A percentile compares a stretch with the other conserved stretches of the same genome.
phyloP scores from a whole-genome alignment of 768 basidiomycete species.

The Tricholoma bakamatsutake region DNA sequence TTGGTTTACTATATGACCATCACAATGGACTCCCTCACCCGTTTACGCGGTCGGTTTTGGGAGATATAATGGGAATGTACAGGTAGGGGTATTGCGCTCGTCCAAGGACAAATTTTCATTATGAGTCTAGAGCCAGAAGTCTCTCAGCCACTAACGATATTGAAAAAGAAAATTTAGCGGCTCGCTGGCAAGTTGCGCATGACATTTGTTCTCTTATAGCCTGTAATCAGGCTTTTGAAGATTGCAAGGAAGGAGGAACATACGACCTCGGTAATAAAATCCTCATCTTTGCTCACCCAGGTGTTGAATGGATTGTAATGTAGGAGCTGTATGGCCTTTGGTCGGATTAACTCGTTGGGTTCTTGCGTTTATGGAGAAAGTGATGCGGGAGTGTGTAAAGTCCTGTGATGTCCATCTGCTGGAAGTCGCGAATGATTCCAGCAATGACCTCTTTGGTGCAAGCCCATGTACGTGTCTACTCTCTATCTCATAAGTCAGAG shows the following conservation, averaged over 20 bases:
- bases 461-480: background rate
- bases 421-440: background rate
- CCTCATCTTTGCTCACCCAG: background rate
- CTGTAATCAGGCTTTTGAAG: conserved; percentile 58
- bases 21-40: conserved; percentile 32
- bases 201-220: conserved; percentile 62
- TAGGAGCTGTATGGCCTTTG: conserved; percentile 73
- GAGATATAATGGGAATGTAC: conserved; percentile 44
- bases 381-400: conserved; percentile 52
- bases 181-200: conserved; percentile 56
- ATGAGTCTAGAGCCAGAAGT: conserved; percentile 7
- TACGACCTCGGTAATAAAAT: conserved; percentile 54
- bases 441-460: background rate
- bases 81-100: conserved; percentile 27
- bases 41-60: conserved; percentile 39
- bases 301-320: conserved; percentile 1
- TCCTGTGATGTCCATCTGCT: conserved; percentile 19
- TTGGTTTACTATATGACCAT: conserved; percentile 40
- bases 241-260: conserved; percentile 52
- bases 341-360: conserved; percentile 58
- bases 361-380: conserved; percentile 51
- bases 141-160: conserved; percentile 16
- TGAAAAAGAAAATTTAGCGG: conserved; percentile 36
- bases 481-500: background rate
- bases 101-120: background rate